Evolutionary conservation across 2,329 filamentous ascomycete genomes (phyloP).

Genomic region (Talaromyces sp.): DNA sequence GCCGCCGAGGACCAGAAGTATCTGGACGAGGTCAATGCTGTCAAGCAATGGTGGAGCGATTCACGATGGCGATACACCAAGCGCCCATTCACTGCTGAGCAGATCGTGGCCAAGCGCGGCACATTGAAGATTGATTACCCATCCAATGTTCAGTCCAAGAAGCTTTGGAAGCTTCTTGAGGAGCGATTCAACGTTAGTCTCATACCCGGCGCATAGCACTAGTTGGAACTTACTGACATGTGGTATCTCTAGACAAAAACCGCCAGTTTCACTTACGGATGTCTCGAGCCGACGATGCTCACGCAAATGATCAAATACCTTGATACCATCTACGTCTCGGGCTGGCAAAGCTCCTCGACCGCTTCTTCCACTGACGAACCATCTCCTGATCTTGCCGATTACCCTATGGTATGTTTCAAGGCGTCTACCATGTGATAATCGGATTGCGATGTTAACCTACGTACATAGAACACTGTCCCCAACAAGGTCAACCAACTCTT

Average conservation of each 20-base stretch:
- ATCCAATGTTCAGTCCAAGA: constrained; percentile 84
- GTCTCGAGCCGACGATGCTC: constrained; percentile 95
- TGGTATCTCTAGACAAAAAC: constrained; percentile 61
- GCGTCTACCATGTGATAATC: neutral
- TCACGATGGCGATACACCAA: constrained; percentile 90
- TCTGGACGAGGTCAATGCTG: constrained; percentile 74
- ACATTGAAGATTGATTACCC: constrained; percentile 87
- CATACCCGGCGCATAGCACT: neutral
- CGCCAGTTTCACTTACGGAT: constrained; percentile 92
- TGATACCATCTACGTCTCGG: constrained; percentile 97
- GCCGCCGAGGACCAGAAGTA: constrained; percentile 71
- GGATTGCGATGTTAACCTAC: constrained; percentile 22
- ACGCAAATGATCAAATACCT: constrained; percentile 99
- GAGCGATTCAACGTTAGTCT: constrained; percentile 69
- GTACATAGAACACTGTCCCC: constrained; percentile 78
- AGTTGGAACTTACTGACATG: constrained; percentile 15
- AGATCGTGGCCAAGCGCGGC: constrained; percentile 93
- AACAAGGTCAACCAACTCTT: constrained; percentile 98
- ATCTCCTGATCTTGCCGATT: constrained; percentile 95
- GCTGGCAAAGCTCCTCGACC: constrained; percentile 97
- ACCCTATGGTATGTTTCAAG: constrained; percentile 67
- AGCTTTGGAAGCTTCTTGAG: constrained; percentile 90
- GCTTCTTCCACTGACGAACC: constrained; percentile 93
- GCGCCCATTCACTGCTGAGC: constrained; percentile 89
- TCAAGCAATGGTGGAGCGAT: constrained; percentile 93